Base-by-base conservation (phyloP, 2,329 filamentous ascomycete species). In the Fusarium tricinctum region DNA sequence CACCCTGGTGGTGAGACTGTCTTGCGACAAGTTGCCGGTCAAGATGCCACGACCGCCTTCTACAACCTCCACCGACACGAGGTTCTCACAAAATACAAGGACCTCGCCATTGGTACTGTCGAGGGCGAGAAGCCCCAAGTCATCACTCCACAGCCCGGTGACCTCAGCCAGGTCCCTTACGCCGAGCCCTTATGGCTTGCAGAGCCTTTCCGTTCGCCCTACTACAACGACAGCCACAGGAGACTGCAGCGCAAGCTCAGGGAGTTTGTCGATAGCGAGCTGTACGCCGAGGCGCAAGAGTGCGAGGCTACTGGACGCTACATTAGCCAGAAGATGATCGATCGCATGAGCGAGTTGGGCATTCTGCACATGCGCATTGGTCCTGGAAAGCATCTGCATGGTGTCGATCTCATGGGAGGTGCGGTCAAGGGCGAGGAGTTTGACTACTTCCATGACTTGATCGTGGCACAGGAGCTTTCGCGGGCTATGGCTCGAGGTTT, bases 21-120 rank as follows among this genome's bases (percentile, higher is more conserved):
- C 23, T 87, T 97, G 38, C 85, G 87, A 54, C 92, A 97, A 80
- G 88, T 95, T 47, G 93, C 92, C 30, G 93, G 93, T 66, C 86
- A 88, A 70, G 93, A 97, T 76, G 92, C 93, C 50, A 97, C 93
- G 3, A 82, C 86, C 35, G 91, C 91, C 58, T 97, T 97, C 80
- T 97, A 97, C 87, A 97, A 97, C 83, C 89, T 97, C 53, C 94
- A 97, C 81, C 86, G 93, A 26, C 93, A 97, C 72, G 93, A 97
- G 80, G 92, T 97, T n/a, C 86, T 97, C 13, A 83, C 89, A 63
- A 94, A 94, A 78, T 97, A 97, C 83, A 81, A 85, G 46, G 84
- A 87, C 73, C 86, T 97, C 19, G 91, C 88, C 79, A 86, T 97
- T 72, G 93, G 93, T 74, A 92, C 88, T 15, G 78, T 97, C 75